Evolutionary conservation across 1,139 yeast species (phyloP).

Genomic region (Scheffersomyces parashehatae): DNA sequence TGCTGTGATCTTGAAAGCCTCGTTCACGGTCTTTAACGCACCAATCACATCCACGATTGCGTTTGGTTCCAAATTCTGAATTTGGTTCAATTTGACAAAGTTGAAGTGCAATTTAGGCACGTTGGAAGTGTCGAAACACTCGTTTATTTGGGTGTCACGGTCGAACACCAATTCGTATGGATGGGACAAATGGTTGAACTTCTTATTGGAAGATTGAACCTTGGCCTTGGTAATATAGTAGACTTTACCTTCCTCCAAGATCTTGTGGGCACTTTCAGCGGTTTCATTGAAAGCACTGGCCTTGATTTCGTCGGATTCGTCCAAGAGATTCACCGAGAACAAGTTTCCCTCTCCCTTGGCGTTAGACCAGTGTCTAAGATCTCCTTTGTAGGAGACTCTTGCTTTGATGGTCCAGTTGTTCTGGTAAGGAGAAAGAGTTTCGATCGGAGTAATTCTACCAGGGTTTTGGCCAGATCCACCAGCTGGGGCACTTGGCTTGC

Average conservation of each 20-base stretch:
- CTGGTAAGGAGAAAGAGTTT: constrained; percentile 87
- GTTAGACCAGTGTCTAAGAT: constrained; percentile 85
- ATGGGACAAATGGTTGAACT: constrained; percentile 79
- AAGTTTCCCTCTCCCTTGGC: constrained; percentile 87
- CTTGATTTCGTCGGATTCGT: constrained; percentile 94
- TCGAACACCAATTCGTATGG: constrained; percentile 87
- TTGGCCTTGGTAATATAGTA: constrained; percentile 83
- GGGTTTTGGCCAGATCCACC: constrained; percentile 12
- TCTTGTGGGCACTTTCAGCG: constrained; percentile 75
- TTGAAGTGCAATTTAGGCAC: constrained; percentile 82
- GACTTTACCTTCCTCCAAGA: constrained; percentile 85
- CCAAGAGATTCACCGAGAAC: constrained; percentile 84
- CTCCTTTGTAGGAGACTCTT: constrained; percentile 85
- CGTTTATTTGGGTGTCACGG: constrained; percentile 74
- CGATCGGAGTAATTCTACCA: constrained; percentile 65
- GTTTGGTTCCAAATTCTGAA: constrained; percentile 69
- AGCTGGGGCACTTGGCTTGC: constrained; percentile 15
- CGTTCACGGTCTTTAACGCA: constrained; percentile 73
- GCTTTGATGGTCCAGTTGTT: constrained; percentile 92
- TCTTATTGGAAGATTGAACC: constrained; percentile 81
- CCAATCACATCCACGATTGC: constrained; percentile 85
- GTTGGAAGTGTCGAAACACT: constrained; percentile 60
- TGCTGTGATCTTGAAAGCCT: constrained; percentile 81
- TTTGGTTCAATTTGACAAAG: constrained; percentile 67
- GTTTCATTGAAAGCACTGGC: constrained; percentile 92